phyloP scores from a whole-genome alignment of 164 flowering plant genomes.

The Aristolochia contorta region DNA sequence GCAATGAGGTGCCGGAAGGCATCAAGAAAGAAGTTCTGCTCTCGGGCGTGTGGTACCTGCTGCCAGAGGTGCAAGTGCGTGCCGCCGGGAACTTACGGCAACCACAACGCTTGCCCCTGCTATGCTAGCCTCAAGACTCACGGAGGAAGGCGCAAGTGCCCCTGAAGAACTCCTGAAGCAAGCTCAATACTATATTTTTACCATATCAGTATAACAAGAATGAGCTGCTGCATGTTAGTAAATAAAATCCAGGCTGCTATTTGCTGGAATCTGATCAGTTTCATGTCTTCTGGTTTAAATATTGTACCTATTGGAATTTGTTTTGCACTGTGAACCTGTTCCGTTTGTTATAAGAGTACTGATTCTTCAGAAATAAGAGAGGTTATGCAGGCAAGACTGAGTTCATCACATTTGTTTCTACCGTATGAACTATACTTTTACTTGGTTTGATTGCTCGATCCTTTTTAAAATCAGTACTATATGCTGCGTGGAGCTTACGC shows the following conservation, averaged over 20 bases:
- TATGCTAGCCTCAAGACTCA: constrained; percentile 38
- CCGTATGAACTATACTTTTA: no score
- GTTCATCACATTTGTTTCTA: no score
- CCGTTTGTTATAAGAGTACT: no score
- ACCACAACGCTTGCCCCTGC: constrained; percentile 51
- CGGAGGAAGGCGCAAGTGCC: constrained; percentile 20
- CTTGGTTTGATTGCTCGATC: no score
- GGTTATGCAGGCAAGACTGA: no score
- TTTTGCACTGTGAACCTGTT: not conserved
- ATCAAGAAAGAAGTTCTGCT: constrained; percentile 48
- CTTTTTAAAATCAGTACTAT: no score
- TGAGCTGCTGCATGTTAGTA: not conserved
- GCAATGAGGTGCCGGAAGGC: constrained; percentile 43
- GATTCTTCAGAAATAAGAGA: no score
- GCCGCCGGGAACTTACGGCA: constrained; percentile 69
- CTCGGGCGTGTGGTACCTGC: constrained; percentile 50
- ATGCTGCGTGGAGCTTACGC: no score
- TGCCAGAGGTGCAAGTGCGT: constrained; percentile 64
- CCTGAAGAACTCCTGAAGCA: constrained; percentile 6
- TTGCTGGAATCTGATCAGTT: not conserved
- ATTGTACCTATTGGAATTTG: not conserved
- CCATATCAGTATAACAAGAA: not conserved
- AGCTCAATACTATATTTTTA: not conserved
- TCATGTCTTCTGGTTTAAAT: not conserved
- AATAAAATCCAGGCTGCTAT: not conserved